Base-by-base conservation (phyloP, 495 filamentous ascomycete species). In the Oidiodendron maius region DNA sequence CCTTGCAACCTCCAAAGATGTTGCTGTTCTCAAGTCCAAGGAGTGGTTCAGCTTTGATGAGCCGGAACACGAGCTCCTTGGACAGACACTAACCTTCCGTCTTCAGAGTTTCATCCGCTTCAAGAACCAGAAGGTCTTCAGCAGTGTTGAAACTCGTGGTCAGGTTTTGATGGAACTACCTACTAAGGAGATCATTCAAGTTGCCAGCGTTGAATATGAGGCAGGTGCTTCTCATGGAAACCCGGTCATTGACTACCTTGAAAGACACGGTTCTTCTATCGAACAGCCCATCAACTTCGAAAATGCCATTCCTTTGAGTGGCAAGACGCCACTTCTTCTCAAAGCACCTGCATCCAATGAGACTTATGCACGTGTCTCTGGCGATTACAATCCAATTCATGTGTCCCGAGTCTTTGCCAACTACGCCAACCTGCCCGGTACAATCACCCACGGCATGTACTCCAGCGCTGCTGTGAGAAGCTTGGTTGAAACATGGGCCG, bases 361-460 rank as follows among this genome's bases (percentile, higher is more conserved):
- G 74, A 95, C 86, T 8, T 99, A 99, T 58, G 94, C 94, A 39
- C 84, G 87, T 44, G 94, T 99, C 24, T 97, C 94, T 36, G 94
- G 94, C 18, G 93, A 99, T 60, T 97, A 88, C 75, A 99, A 99
- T 63, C 93, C 93, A 8, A 99, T 99, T 53, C 93, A 99, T 71
- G 93, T 97, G 37, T 96, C 93, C 2, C 83, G 91, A 43, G 89
- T 95, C 30, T 99, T 99, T 71, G 81, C 94, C 13, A 86, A 77
- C 65, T 99, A 97, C 61, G 93, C 91, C 62, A 91, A 87, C 64
- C 80, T 99, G 16, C 89, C 87, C 0, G 91, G 91, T 26, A 98
- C 91, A 23, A 98, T 98, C 64, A 96, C 91, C 2, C 91, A 99
- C 64, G 93, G 93, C 50, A 99, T 99, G 93, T 99, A 97, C 75